Conservation (phyloP, 495 filamentous ascomycete genomes). For the Rostrohypoxylon terebratum region DNA sequence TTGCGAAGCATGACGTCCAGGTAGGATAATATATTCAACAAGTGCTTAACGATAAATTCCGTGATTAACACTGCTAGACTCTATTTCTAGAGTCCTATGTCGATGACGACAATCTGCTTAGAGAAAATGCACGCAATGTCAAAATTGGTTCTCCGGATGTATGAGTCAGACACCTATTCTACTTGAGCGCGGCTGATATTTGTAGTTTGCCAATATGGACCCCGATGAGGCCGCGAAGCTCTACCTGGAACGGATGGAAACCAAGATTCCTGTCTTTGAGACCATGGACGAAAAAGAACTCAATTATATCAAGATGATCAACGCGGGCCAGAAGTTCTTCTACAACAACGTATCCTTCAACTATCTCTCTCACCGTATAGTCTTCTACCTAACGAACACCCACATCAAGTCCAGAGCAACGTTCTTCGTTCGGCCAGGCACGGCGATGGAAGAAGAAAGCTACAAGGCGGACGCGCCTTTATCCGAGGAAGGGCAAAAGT, state of each 20-base stretch:
- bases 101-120: constrained; percentile 90
- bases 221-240: constrained; percentile 90
- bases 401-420: constrained; percentile 94
- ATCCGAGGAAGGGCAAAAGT: constrained; percentile 83
- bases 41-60: not conserved
- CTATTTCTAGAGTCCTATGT: constrained; percentile 97
- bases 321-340: constrained; percentile 90
- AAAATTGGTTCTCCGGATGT: constrained; percentile 99
- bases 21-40: constrained; percentile 56
- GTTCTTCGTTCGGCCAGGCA: constrained; percentile 88
- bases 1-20: constrained; percentile 94
- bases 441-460: constrained; percentile 78
- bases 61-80: constrained; percentile 66
- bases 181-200: constrained; percentile 41
- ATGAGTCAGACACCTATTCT: constrained; percentile 47
- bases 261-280: constrained; percentile 94
- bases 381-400: constrained; percentile 97
- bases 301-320: constrained; percentile 99
- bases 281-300: constrained; percentile 94
- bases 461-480: constrained; percentile 91
- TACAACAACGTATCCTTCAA: constrained; percentile 97
- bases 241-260: constrained; percentile 88
- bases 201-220: constrained; percentile 86
- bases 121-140: constrained; percentile 96
- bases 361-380: constrained; percentile 94